These are phyloP conservation scores for Blakeslea trispora DNA, from an alignment of 371 early-diverging fungal species.

Conservation along the genomic window DNA sequence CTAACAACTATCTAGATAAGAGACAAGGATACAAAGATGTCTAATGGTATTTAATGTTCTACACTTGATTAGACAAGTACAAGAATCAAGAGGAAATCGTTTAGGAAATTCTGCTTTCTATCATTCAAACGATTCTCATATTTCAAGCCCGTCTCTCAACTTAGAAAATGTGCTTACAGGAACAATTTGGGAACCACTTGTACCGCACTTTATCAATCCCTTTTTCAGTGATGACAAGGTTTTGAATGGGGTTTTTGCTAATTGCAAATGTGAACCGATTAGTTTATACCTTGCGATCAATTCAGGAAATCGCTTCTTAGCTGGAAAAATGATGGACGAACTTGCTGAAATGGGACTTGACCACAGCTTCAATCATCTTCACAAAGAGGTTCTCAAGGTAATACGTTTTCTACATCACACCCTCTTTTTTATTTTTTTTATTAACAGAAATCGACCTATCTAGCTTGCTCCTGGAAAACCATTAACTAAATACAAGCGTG, in stretches of 20 bases:
- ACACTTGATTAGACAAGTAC: slow-evolving; percentile 43
- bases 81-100: slow-evolving; percentile 66
- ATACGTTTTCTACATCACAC: too few species aligned
- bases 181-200: neutral
- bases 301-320: slow-evolving; percentile 46
- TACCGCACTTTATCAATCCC: slow-evolving; percentile 11
- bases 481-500: slow-evolving; percentile 40
- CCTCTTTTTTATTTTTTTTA: neutral
- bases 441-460: neutral
- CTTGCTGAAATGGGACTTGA: slow-evolving; percentile 1
- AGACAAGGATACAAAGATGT: too few species aligned
- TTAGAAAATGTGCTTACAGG: neutral
- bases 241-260: slow-evolving; percentile 1
- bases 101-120: slow-evolving; percentile 61
- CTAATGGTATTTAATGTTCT: neutral
- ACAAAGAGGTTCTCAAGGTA: slow-evolving; percentile 49
- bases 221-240: slow-evolving; percentile 8
- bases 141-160: slow-evolving; percentile 10
- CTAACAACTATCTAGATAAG: neutral
- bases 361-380: slow-evolving; percentile 50
- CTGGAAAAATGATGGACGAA: slow-evolving; percentile 29
- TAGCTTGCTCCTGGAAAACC: slow-evolving; percentile 23
- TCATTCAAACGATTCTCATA: neutral
- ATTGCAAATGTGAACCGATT: slow-evolving; percentile 2
- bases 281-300: slow-evolving; percentile 44